phyloP scores from a whole-genome alignment of 2,329 filamentous ascomycete species.

The Arthroderma uncinatum region DNA sequence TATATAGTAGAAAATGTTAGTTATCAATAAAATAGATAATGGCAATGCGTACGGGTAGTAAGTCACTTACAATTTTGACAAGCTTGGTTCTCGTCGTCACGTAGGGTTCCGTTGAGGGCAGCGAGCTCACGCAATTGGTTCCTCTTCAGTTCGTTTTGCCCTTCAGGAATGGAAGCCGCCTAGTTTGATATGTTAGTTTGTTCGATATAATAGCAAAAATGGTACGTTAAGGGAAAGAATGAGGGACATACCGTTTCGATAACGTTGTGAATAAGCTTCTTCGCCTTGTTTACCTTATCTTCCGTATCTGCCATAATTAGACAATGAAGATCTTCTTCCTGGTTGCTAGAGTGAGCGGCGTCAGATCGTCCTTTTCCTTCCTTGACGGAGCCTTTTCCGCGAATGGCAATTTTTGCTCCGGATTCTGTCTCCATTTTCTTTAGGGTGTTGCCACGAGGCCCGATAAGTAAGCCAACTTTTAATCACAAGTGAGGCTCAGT shows the following conservation, averaged over 20 bases:
- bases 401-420: constrained; percentile 95
- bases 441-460: constrained; percentile 97
- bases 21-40: constrained; percentile 8
- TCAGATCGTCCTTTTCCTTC: constrained; percentile 99
- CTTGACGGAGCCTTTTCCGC: constrained; percentile 98
- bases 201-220: not conserved
- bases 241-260: constrained; percentile 79
- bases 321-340: constrained; percentile 98
- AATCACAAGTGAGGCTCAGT: constrained; percentile 61
- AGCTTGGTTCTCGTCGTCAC: constrained; percentile 97
- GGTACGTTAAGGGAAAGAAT: not conserved
- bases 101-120: constrained; percentile 94
- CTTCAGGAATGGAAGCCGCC: constrained; percentile 97
- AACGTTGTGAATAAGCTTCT: constrained; percentile 95
- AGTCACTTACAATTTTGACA: constrained; percentile 74
- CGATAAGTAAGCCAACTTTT: constrained; percentile 99
- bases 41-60: constrained; percentile 3
- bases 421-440: constrained; percentile 99
- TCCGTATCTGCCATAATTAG: constrained; percentile 99
- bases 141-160: constrained; percentile 96
- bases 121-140: constrained; percentile 97
- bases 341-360: constrained; percentile 97
- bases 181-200: constrained; percentile 34
- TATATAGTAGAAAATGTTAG: constrained; percentile 17
- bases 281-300: constrained; percentile 98